Percentiles rank a stretch among this genome's conserved stretches.
Evolutionary conservation across 345 rosid genomes (phyloP).

Genomic region (Acer yangbiense): DNA sequence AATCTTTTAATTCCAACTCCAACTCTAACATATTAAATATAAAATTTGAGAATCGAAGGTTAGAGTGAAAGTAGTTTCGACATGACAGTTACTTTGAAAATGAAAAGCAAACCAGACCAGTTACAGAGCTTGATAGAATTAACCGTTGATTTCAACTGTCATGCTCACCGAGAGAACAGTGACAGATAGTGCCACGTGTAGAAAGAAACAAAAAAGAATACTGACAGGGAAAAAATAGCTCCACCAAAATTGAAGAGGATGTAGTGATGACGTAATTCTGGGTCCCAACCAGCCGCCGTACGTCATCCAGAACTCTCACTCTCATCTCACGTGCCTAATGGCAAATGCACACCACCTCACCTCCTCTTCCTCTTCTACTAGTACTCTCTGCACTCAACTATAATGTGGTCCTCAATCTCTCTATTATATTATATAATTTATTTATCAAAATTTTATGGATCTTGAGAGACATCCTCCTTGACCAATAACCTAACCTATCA

Average conservation of each 20-base stretch:
- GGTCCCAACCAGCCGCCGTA: slow-evolving; percentile 40
- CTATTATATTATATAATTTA: background rate
- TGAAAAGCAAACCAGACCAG: too few relatives aligned
- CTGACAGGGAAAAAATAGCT: background rate
- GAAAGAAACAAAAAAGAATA: background rate
- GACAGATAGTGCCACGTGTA: slow-evolving; percentile 16
- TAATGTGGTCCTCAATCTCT: background rate
- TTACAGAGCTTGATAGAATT: too few relatives aligned
- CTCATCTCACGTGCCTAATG: slow-evolving; percentile 34
- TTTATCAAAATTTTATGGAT: too few relatives aligned
- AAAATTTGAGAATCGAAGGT: too few relatives aligned
- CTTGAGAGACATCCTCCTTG: slow-evolving; percentile 11
- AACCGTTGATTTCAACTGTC: background rate
- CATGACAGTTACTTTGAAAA: too few relatives aligned
- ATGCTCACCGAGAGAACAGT: background rate
- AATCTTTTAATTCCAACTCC: too few relatives aligned
- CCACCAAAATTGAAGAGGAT: background rate
- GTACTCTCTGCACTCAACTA: too few relatives aligned
- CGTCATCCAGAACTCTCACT: slow-evolving; percentile 29
- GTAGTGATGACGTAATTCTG: background rate
- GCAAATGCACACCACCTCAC: background rate
- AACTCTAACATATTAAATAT: too few relatives aligned
- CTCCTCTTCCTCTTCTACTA: too few relatives aligned
- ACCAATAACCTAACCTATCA: slow-evolving; percentile 3
- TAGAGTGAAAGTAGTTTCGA: too few relatives aligned